Evolutionary conservation across 192 early-diverging fungal genomes (phyloP).

Genomic region (Diversispora epigaea): DNA sequence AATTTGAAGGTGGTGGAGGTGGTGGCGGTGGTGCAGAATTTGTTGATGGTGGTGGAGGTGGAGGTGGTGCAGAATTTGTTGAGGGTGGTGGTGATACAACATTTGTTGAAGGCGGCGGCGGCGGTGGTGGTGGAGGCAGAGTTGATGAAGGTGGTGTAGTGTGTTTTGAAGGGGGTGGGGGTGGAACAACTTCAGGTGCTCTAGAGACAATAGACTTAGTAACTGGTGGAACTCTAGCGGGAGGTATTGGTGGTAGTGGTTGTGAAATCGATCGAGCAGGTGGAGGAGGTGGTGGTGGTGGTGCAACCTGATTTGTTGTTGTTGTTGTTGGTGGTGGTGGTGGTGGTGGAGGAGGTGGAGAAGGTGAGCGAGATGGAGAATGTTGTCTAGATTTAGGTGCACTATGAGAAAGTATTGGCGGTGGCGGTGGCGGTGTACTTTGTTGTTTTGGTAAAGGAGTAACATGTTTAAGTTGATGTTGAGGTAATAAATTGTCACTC

Average conservation of each 20-base stretch:
- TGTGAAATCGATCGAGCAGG: too few species aligned
- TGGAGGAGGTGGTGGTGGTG: slow-evolving; percentile 27
- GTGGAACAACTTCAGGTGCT: too few species aligned
- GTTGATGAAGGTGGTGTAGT: too few species aligned
- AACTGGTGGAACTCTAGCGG: too few species aligned
- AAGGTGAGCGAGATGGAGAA: slow-evolving; percentile 27
- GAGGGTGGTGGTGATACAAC: neutral
- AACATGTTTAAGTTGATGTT: too few species aligned
- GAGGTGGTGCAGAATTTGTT: neutral
- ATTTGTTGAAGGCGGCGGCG: too few species aligned
- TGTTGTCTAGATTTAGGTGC: slow-evolving; percentile 34
- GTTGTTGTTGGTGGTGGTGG: slow-evolving; percentile 31
- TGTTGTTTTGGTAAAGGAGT: neutral
- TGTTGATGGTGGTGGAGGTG: slow-evolving; percentile 27
- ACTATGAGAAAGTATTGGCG: slow-evolving; percentile 34
- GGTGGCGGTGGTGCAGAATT: slow-evolving; percentile 2
- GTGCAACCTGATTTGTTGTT: slow-evolving; percentile 14
- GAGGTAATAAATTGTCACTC: too few species aligned
- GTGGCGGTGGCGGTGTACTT: slow-evolving; percentile 31
- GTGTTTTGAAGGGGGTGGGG: too few species aligned
- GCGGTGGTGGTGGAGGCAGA: too few species aligned
- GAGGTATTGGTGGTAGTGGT: neutral
- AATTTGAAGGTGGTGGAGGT: slow-evolving; percentile 18
- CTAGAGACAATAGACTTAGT: too few species aligned
- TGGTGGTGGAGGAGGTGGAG: slow-evolving; percentile 36